Evolutionary conservation across 768 basidiomycete genomes (phyloP).

Genomic region (Auriscalpium vulgare): DNA sequence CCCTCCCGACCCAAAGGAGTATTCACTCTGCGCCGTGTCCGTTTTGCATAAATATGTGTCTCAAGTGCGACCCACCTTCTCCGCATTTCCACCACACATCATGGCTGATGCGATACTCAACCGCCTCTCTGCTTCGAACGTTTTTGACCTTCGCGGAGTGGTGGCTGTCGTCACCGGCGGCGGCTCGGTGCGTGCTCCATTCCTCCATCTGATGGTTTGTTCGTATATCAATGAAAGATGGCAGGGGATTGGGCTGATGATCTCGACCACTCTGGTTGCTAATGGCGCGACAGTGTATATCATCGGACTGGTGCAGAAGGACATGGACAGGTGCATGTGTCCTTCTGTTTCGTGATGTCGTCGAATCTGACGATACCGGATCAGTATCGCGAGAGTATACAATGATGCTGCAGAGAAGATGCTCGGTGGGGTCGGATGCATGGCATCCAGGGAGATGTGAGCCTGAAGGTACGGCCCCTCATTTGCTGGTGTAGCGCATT

Average conservation of each 20-base stretch:
- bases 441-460: conserved; percentile 34
- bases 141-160: conserved; percentile 37
- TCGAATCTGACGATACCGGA: neutral
- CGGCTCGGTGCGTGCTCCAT: conserved; percentile 26
- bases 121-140: conserved; percentile 26
- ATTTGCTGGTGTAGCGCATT: neutral
- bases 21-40: no score
- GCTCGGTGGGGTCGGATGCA: conserved; percentile 32
- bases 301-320: conserved; percentile 33
- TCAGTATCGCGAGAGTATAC: conserved; percentile 28
- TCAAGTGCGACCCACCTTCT: no score
- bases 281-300: conserved; percentile 45
- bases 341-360: no score
- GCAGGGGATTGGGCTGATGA: conserved; percentile 46
- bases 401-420: conserved; percentile 27
- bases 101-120: conserved; percentile 24
- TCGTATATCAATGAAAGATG: neutral
- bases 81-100: neutral
- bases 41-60: no score
- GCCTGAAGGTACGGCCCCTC: conserved; percentile 26
- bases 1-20: no score
- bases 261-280: conserved; percentile 35
- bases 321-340: conserved; percentile 29
- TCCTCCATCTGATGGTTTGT: neutral
- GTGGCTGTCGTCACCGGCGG: conserved; percentile 41